Evolutionary conservation across 2,329 filamentous ascomycete species (phyloP), one percentile per base, ranked within the genome.

Genomic region (Thielaviopsis musarum): DNA sequence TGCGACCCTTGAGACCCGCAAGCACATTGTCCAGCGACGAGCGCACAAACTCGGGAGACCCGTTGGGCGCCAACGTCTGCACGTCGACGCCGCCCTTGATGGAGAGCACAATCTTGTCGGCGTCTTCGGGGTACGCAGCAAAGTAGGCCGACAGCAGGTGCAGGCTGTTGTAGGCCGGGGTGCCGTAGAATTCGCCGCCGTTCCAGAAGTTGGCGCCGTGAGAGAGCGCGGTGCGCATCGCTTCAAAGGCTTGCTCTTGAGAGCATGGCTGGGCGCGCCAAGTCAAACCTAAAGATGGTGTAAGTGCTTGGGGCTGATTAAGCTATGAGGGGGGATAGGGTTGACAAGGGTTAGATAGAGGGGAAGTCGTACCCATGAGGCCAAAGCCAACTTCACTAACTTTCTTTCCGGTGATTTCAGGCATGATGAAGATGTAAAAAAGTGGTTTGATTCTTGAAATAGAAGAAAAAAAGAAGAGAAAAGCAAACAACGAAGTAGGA

Each of bases 151-250:
- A 75, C 30, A 87, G 69, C 10, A 86, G 69, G 34, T 78, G 76
- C 65, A 84, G 80, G 66, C 68, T 72, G 70, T 85, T 83, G 65
- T 74, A 74, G 21, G 79, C 72, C 1, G 77, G 75, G 0, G 73
- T 71, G 48, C 83, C 83, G 70, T 87, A 87, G 66, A 85, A 77
- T 66, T 85, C 81, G 63, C 75, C 82, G 45, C 74, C 81, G 65
- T 84, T 85, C 81, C 82, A 85, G 59, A 77, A 71, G 62, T 70
- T 76, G 65, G 69, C 70, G 59, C 75, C 73, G 12, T 67, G 67
- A 24, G 69, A 64, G 13, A 83, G 67, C 5, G 81, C 72, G 19
- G 77, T 73, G 64, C 77, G 77, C 69, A 86, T 73, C 12, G 79
- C 76, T 52, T 75, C 75, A 62, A 83, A 75, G 45, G 76, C 71